Base-by-base conservation (phyloP, 2,329 filamentous ascomycete species). In the Monilinia vaccinii-corymbosi region DNA sequence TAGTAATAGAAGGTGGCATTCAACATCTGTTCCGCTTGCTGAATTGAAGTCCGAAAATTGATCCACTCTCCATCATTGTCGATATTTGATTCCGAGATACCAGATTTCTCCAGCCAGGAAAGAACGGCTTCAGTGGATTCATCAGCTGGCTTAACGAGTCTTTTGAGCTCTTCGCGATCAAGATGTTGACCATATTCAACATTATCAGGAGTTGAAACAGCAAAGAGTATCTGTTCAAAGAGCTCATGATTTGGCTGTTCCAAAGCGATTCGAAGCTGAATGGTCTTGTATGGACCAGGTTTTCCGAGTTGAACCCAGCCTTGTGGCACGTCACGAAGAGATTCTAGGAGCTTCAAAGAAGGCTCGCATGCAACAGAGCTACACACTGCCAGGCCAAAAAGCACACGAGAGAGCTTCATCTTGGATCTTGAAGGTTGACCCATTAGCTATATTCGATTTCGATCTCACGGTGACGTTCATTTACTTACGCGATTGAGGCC, bases 1-100 rank as follows among this genome's bases (percentile, higher is more conserved):
- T 64, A 68, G 42, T 66, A 66, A 59, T 69, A 67, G 68, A 80
- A 81, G 34, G 65, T 66, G 4, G 71, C 65, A 23, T 67, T 61
- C 8, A 72, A 57, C 44, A 73, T 68, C 5, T 62, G 51, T 56
- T 72, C 68, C 0, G 69, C 71, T 53, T 69, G 62, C 10, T 61
- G 61, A 38, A 72, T 62, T 6, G 69, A 67, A 14, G 66, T 64
- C 11, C 62, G 62, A 58, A 71, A 65, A 34, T 66, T 69, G 46
- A 73, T 76, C 79, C 80, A 84, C 66, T 84, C 81, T 65, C 78
- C 79, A 51, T 80, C 77, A 1, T 79, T 73, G 65, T 74, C 79
- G 68, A 81, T 79, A 49, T 70, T 69, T n/a, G 74, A 63, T 32
- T 72, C 68, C 21, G 69, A 66, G 42, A 85, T 75, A 51, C 77